These are phyloP conservation scores for Isatis lusitanica DNA, from an alignment of 441 rosid genomes.

Conservation along the genomic window DNA sequence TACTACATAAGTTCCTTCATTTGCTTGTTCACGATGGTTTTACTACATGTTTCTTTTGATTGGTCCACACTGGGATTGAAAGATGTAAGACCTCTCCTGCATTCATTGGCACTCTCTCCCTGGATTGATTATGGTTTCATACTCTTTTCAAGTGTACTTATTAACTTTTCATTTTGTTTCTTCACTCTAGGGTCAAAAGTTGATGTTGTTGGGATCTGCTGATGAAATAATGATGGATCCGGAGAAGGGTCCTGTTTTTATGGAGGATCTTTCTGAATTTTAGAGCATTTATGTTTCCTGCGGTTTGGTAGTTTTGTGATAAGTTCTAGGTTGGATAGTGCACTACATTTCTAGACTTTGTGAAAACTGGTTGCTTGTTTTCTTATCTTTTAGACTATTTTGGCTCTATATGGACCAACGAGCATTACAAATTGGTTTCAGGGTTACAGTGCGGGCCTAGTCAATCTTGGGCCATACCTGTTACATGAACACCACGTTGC, in stretches of 20 bases:
- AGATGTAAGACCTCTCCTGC: constrained; percentile 44
- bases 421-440: constrained; percentile 25
- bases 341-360: not conserved
- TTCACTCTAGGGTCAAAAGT: constrained; percentile 71
- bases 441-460: constrained; percentile 90
- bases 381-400: not conserved
- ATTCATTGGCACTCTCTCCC: not conserved
- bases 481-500: constrained; percentile 92
- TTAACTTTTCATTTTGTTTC: not conserved
- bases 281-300: not conserved
- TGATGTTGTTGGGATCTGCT: constrained; percentile 99
- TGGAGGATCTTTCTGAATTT: constrained; percentile 59
- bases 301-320: not conserved
- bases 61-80: constrained; percentile 84
- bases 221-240: constrained; percentile 96
- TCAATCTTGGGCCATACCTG: constrained; percentile 94
- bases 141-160: not conserved
- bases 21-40: not conserved
- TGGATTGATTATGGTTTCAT: constrained; percentile 32
- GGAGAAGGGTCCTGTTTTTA: constrained; percentile 84
- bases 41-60: not conserved
- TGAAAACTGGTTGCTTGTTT: not conserved
- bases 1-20: constrained; percentile 60
- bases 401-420: not conserved
- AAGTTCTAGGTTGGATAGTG: not conserved